phyloP scores from a whole-genome alignment of 768 basidiomycete genomes.

The Agrocybe chaxingu region DNA sequence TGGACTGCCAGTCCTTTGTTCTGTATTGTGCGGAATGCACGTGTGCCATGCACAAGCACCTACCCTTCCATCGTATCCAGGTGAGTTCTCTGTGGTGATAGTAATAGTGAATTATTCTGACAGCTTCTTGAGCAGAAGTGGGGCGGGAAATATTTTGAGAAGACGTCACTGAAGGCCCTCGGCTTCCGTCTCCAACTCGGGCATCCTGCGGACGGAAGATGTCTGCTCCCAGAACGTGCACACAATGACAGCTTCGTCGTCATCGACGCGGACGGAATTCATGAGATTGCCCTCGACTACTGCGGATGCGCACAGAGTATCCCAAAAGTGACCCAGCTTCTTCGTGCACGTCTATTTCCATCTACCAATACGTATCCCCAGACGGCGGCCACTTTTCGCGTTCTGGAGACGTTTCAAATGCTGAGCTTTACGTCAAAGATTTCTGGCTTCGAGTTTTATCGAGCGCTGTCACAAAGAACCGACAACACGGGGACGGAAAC shows the following conservation, averaged over 20 bases:
- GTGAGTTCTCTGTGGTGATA: conserved; percentile 3
- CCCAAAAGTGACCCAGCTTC: conserved; percentile 23
- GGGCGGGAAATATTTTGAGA: conserved; percentile 17
- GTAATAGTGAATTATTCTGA: too few species aligned
- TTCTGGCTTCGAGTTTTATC: conserved; percentile 29
- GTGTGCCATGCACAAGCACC: conserved; percentile 3
- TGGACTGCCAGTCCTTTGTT: conserved; percentile 10
- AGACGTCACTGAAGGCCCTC: conserved; percentile 14
- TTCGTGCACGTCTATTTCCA: conserved; percentile 26
- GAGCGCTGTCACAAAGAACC: conserved; percentile 16
- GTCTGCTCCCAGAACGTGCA: conserved; percentile 10
- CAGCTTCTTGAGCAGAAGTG: conserved; percentile 11
- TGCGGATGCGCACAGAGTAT: conserved; percentile 22
- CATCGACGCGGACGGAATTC: conserved; percentile 20
- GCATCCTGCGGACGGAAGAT: conserved; percentile 14
- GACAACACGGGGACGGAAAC: conserved; percentile 25
- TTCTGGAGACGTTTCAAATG: conserved; percentile 28
- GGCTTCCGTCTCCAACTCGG: conserved; percentile 27
- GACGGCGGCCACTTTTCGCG: conserved; percentile 25
- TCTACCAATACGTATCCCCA: conserved; percentile 23
- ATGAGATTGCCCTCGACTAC: conserved; percentile 23
- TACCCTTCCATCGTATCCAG: conserved; percentile 18
- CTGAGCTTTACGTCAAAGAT: conserved; percentile 28
- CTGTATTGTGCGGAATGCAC: conserved; percentile 10
- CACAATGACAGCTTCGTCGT: conserved; percentile 20